Conservation (phyloP, 75 land plant genomes). For the Pinus tabuliformis region DNA sequence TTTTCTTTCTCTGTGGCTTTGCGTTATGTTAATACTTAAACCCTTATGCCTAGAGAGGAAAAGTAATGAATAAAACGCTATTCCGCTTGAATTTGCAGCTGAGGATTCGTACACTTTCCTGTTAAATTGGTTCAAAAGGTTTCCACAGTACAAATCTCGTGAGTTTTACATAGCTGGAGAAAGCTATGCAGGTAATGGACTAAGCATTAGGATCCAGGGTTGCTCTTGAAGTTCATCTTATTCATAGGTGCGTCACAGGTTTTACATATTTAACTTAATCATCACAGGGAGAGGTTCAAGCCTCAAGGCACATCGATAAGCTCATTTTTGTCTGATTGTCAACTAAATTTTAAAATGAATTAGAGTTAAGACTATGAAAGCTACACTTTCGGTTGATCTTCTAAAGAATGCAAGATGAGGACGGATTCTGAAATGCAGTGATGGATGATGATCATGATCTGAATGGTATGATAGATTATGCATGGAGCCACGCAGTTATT, state of each 20-base stretch:
- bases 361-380: no score
- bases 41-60: no score
- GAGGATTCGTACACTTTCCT: slow-evolving; percentile 60
- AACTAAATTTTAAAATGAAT: not conserved
- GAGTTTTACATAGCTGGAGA: slow-evolving; percentile 94
- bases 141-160: slow-evolving; percentile 73
- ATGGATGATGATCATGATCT: slow-evolving; percentile 52
- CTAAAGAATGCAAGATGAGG: no score
- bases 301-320: not conserved
- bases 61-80: no score
- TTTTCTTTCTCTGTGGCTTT: no score
- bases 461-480: slow-evolving; percentile 62
- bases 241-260: no score
- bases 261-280: no score
- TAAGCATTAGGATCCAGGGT: no score
- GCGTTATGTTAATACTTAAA: no score
- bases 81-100: slow-evolving; percentile 37
- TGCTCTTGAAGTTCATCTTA: not conserved
- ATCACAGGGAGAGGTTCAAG: no score
- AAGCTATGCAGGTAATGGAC: slow-evolving; percentile 88
- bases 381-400: no score
- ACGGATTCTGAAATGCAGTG: slow-evolving; percentile 42
- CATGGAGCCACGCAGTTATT: slow-evolving; percentile 69
- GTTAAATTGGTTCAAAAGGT: slow-evolving; percentile 70
- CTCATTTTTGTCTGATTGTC: no score